phyloP scores from a whole-genome alignment of 352 stramenopile species.

The Globisporangium nunn region DNA sequence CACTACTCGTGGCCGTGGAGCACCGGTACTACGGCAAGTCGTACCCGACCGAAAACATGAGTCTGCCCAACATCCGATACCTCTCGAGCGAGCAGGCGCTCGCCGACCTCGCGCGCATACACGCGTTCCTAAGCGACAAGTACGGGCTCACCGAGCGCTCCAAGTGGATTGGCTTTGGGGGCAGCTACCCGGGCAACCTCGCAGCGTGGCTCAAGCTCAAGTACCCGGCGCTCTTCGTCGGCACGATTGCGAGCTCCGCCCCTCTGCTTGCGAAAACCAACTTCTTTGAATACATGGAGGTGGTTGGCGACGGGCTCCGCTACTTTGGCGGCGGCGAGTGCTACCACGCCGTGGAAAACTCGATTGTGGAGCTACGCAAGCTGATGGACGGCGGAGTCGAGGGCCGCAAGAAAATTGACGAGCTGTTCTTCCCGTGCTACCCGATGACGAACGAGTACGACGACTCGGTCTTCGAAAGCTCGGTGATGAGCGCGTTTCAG shows the following conservation, averaged over 20 bases:
- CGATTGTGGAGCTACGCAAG: slow-evolving; percentile 40
- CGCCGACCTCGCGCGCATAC: slow-evolving; percentile 89
- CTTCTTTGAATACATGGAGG: slow-evolving; percentile 87
- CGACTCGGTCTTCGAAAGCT: slow-evolving; percentile 72
- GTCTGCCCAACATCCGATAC: slow-evolving; percentile 75
- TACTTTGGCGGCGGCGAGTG: slow-evolving; percentile 82
- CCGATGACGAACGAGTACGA: slow-evolving; percentile 75
- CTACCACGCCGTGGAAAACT: slow-evolving; percentile 63
- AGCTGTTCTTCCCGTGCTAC: slow-evolving; percentile 60
- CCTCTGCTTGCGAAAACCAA: slow-evolving; percentile 81
- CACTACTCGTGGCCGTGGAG: slow-evolving; percentile 87
- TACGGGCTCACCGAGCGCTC: slow-evolving; percentile 42
- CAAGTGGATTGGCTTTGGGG: slow-evolving; percentile 93
- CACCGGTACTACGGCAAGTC: slow-evolving; percentile 95
- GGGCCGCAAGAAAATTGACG: slow-evolving; percentile 30
- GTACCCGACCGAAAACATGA: slow-evolving; percentile 82
- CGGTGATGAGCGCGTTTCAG: slow-evolving; percentile 73
- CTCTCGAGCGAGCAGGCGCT: slow-evolving; percentile 89
- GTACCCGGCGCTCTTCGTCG: slow-evolving; percentile 88
- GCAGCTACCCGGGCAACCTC: slow-evolving; percentile 93
- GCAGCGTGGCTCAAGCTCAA: slow-evolving; percentile 91
- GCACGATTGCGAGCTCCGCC: slow-evolving; percentile 89
- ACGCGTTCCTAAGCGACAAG: slow-evolving; percentile 57
- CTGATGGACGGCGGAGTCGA: slow-evolving; percentile 49
- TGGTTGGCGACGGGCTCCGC: slow-evolving; percentile 65